A percentile compares a stretch with the other conserved stretches of the same genome.
phyloP scores from a whole-genome alignment of 345 rosid genomes.

The Syzygium oleosum region DNA sequence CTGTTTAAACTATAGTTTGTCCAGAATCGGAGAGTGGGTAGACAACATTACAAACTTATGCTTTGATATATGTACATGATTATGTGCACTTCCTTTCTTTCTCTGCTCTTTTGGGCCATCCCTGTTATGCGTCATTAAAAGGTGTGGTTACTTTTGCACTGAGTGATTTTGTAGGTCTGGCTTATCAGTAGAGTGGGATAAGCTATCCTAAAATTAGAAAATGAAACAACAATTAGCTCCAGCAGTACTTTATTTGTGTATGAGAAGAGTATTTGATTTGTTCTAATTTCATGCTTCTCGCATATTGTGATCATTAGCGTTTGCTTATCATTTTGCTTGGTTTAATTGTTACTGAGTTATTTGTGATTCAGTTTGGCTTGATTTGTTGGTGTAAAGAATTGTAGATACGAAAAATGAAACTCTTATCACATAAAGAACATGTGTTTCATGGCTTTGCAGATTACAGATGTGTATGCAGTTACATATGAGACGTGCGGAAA shows the following conservation, averaged over 20 bases:
- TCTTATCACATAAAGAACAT: not conserved
- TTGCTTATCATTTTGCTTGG: not conserved
- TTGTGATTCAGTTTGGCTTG: not conserved
- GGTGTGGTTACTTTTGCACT: not conserved
- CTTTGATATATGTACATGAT: not conserved
- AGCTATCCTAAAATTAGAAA: not conserved
- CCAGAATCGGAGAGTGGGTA: not conserved
- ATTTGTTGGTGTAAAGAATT: not conserved
- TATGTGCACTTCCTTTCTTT: not conserved
- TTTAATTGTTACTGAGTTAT: not conserved
- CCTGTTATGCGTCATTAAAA: not conserved
- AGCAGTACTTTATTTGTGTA: not conserved
- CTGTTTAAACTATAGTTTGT: not conserved
- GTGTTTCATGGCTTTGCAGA: conserved; percentile 25
- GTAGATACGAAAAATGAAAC: not conserved
- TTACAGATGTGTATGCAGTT: conserved; percentile 67
- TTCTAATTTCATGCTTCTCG: not conserved
- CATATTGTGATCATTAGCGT: not conserved
- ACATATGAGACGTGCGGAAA: conserved; percentile 69
- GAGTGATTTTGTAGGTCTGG: not conserved
- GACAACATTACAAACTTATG: not conserved
- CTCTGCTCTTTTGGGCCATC: not conserved
- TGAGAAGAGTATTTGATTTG: not conserved
- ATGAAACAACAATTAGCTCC: not conserved
- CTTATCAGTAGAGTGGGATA: not conserved